Evolutionary conservation across 2,329 filamentous ascomycete genomes (phyloP), one percentile per base, ranked within the genome.

Genomic region (Pyrenochaeta sp.): DNA sequence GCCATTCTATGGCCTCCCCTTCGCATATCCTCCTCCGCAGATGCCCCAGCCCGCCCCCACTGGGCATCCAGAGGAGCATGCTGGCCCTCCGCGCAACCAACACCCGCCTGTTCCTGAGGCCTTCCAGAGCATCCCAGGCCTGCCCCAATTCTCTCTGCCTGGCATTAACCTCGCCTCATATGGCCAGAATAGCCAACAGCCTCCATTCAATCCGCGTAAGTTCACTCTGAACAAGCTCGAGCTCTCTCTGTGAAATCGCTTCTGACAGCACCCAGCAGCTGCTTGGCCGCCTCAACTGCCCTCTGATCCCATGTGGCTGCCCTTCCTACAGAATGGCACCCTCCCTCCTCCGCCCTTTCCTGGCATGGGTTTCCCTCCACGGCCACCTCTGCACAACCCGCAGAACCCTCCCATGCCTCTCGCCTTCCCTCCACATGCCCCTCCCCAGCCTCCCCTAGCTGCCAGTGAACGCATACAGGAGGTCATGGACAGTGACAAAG

Each of bases 401-500:
- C 65, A 64, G 30, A 45, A 55, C 18, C 55, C 58, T n/a, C 31
- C 61, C 7, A 51, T 61, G 14, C 59, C 67, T 9, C 32, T 55
- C 15, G 54, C 55, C 14, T 56, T 66, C 7, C 51, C 62, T 30
- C 61, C 52, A 5, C 56, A 50, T 7, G 43, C 46, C 23, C 54
- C 60, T 29, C 42, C 51, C 18, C 30, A 48, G 45, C 30, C 61
- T 51, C 43, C 57, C 41, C 11, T 51, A 12, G 18, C 55, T 12
- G 33, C 58, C 4, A 58, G 62, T 30, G 66, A 75, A 21, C 70
- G 69, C 43, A 40, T 74, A 10, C 57, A 58, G 27, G 66, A 72
- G 14, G 67, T 72, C 27, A 61, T 73, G 43, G 71, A 80, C 40
- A 73, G 73, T 49, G 81, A 83, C 51, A 78, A 78, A 50, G 90